Percentiles rank a stretch among this genome's conserved stretches.
These are phyloP conservation scores for Petunia hybrid DNA, from an alignment of 305 asterid species.

Conservation along the genomic window DNA sequence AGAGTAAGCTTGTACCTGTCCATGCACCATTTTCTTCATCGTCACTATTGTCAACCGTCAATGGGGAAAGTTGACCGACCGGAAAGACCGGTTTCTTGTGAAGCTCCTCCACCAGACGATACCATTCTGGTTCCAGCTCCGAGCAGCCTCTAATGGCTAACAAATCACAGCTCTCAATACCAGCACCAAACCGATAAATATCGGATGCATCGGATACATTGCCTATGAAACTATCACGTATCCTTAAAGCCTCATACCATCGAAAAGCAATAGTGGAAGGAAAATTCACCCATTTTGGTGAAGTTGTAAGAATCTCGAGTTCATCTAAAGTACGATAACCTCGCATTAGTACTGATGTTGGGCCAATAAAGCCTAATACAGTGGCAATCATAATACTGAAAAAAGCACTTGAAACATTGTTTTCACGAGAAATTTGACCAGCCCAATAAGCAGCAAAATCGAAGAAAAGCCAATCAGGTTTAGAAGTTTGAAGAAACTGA, in stretches of 20 bases:
- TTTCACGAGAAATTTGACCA: slow-evolving; percentile 34
- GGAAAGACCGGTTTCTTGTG: slow-evolving; percentile 41
- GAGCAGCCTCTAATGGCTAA: slow-evolving; percentile 12
- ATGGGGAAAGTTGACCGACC: slow-evolving; percentile 46
- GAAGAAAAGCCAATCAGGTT: slow-evolving; percentile 48
- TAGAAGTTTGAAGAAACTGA: slow-evolving; percentile 35
- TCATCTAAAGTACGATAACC: slow-evolving; percentile 4
- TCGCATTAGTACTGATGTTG: background rate
- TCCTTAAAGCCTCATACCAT: slow-evolving; percentile 35
- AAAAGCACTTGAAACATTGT: slow-evolving; percentile 35
- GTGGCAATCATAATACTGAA: slow-evolving; percentile 40
- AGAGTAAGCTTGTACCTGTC: slow-evolving; percentile 25
- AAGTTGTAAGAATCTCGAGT: slow-evolving; percentile 44
- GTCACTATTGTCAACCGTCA: background rate
- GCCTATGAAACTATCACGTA: background rate
- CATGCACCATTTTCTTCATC: background rate
- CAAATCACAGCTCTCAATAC: background rate
- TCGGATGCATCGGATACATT: slow-evolving; percentile 34
- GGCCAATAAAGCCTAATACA: slow-evolving; percentile 30
- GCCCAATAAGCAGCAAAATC: slow-evolving; percentile 50
- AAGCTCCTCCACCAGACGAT: slow-evolving; percentile 2
- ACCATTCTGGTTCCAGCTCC: slow-evolving; percentile 36
- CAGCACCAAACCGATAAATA: slow-evolving; percentile 17
- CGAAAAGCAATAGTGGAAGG: slow-evolving; percentile 39
- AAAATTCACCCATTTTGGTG: slow-evolving; percentile 55